Conservation (phyloP, 169 alveolate species). For the Theileria luwenshuni region DNA sequence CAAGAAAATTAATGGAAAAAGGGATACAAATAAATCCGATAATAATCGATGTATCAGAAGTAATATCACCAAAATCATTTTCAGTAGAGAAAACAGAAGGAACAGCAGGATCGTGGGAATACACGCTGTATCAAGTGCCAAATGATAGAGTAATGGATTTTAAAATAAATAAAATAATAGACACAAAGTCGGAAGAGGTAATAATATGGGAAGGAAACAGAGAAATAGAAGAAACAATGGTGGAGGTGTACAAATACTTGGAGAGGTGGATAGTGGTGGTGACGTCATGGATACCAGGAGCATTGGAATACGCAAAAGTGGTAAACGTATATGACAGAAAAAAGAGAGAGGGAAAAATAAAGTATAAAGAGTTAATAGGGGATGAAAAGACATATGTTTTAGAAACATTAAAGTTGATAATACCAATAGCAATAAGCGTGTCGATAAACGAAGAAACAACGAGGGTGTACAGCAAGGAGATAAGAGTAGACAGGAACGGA, state of each 20-base stretch:
- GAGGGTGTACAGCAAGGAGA: not conserved
- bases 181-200: not conserved
- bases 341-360: not conserved
- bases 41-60: conserved; percentile 11
- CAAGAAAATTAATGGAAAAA: not conserved
- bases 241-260: not conserved
- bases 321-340: not conserved
- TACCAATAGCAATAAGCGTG: not conserved
- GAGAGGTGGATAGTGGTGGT: not conserved
- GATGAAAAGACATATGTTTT: not conserved
- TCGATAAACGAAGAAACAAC: conserved; percentile 8
- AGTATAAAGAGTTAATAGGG: not conserved
- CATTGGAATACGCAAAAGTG: not conserved
- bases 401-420: not conserved
- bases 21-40: not conserved
- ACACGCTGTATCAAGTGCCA: not conserved
- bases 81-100: conserved; percentile 4
- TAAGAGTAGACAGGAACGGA: not conserved
- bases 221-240: not conserved
- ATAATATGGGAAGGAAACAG: not conserved
- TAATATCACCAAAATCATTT: conserved; percentile 1
- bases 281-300: not conserved
- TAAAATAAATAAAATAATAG: not conserved
- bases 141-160: not conserved
- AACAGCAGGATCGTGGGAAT: not conserved